A percentile compares a stretch with the other conserved stretches of the same genome.
Conservation (phyloP, 768 basidiomycete genomes). For the Pleurotus ostreatus region DNA sequence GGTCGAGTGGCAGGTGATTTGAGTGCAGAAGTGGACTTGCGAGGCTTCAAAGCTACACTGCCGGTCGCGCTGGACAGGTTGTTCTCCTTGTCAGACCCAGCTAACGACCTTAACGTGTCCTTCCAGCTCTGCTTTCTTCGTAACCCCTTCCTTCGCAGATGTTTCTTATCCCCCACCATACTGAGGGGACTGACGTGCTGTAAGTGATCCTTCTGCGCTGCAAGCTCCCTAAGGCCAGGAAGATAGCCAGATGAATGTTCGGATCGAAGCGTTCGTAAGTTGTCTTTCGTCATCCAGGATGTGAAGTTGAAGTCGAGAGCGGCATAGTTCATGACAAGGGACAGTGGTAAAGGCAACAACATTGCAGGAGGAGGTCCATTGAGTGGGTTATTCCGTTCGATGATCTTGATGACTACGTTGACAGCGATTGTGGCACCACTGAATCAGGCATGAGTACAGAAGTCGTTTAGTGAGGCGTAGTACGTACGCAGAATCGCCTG, state of each 20-base stretch:
- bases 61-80: conserved; percentile 22
- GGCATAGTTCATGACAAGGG: conserved; percentile 86
- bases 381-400: conserved; percentile 55
- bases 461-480: neutral
- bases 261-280: conserved; percentile 78
- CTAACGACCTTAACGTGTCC: conserved; percentile 37
- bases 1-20: neutral
- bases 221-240: conserved; percentile 63
- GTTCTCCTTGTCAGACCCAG: conserved; percentile 33
- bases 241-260: conserved; percentile 87
- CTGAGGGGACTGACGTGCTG: conserved; percentile 86
- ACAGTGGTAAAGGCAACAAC: conserved; percentile 66
- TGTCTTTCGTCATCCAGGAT: conserved; percentile 89
- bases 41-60: conserved; percentile 10
- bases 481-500: conserved; percentile 96
- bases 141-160: conserved; percentile 33
- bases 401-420: conserved; percentile 78
- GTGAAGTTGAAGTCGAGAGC: conserved; percentile 97
- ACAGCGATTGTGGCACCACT: conserved; percentile 89
- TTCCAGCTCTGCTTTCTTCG: conserved; percentile 61
- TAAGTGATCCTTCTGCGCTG: conserved; percentile 83
- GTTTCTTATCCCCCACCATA: conserved; percentile 76
- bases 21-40: conserved; percentile 8
- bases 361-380: conserved; percentile 27
- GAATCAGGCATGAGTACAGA: conserved; percentile 10